phyloP scores from a whole-genome alignment of 1,284 basidiomycete species.

The Leccinum pachyderme region DNA sequence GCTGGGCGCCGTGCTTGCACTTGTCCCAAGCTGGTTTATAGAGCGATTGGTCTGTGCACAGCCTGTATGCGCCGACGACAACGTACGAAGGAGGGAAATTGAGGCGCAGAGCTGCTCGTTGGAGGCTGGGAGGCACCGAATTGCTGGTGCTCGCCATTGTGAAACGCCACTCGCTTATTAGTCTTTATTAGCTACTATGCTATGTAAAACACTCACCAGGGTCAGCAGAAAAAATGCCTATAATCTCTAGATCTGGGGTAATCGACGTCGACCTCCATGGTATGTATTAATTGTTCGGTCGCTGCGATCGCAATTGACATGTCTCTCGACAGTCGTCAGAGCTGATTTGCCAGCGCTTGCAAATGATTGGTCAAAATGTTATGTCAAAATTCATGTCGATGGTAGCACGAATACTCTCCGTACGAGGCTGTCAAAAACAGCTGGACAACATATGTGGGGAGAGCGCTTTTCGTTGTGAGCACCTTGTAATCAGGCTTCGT shows the following conservation, averaged over 20 bases:
- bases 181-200: no score
- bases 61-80: conserved; percentile 69
- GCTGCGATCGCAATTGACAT: background rate
- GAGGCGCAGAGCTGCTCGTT: conserved; percentile 55
- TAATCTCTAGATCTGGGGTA: background rate
- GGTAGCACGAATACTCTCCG: conserved; percentile 7
- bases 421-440: conserved; percentile 16
- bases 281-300: conserved; percentile 7
- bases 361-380: conserved; percentile 25
- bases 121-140: conserved; percentile 44
- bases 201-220: no score
- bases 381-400: conserved; percentile 25
- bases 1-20: conserved; percentile 62
- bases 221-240: background rate
- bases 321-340: conserved; percentile 19
- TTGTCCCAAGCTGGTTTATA: conserved; percentile 73
- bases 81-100: conserved; percentile 73
- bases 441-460: conserved; percentile 22
- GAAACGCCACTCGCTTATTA: no score
- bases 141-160: conserved; percentile 9
- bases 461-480: conserved; percentile 24
- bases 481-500: background rate
- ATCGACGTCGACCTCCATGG: conserved; percentile 20
- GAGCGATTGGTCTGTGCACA: conserved; percentile 65
- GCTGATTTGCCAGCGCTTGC: conserved; percentile 22